Conservation (phyloP, 768 basidiomycete genomes). For the Boletales sp. region DNA sequence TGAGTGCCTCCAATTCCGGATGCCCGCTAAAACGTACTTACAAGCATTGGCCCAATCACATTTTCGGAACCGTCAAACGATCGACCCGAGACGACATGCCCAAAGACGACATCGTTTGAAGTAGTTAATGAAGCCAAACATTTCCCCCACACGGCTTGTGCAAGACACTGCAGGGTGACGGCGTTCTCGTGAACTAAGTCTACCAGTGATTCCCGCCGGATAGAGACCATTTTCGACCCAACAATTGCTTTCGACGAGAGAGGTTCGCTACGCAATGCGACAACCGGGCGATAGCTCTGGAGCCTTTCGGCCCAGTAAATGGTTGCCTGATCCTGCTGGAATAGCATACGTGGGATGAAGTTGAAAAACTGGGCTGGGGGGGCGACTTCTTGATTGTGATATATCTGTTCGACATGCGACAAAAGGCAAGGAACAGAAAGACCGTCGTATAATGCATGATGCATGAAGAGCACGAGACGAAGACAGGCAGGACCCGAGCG, state of each 20-base stretch:
- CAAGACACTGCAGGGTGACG: constrained; percentile 37
- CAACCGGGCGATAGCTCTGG: constrained; percentile 16
- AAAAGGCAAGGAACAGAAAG: constrained; percentile 38
- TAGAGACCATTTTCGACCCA: constrained; percentile 11
- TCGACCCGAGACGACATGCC: constrained; percentile 45
- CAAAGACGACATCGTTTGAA: constrained; percentile 40
- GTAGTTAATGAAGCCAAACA: constrained; percentile 18
- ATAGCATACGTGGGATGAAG: constrained; percentile 35
- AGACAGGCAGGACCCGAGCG: neutral
- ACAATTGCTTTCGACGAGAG: constrained; percentile 6
- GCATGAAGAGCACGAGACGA: constrained; percentile 39
- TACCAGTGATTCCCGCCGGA: constrained; percentile 7
- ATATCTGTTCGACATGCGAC: constrained; percentile 29
- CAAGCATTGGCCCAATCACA: constrained; percentile 46
- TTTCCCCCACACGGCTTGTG: constrained; percentile 31
- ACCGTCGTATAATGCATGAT: constrained; percentile 49
- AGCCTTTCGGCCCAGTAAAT: constrained; percentile 36
- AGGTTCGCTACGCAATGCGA: constrained; percentile 16
- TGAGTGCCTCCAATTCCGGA: neutral
- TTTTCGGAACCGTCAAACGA: constrained; percentile 38
- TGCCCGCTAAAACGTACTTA: constrained; percentile 20
- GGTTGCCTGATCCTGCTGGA: constrained; percentile 36
- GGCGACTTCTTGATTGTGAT: constrained; percentile 17
- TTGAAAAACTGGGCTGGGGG: constrained; percentile 34
- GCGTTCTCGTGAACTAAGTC: constrained; percentile 17